Conservation (phyloP, 2,329 filamentous ascomycete species). For the Calonectria montana region DNA sequence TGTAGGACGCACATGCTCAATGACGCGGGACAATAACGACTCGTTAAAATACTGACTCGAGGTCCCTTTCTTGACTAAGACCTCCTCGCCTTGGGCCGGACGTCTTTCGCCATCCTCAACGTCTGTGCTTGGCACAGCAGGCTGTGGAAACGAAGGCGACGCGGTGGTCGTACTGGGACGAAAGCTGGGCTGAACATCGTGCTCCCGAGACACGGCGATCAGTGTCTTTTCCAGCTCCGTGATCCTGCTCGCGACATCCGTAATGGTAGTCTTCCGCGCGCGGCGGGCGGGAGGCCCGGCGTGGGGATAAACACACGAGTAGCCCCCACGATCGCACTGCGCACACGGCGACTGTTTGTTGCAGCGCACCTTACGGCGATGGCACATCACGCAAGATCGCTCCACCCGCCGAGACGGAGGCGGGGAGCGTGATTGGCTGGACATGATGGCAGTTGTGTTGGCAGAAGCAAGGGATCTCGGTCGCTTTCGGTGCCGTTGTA, state of each 20-base stretch:
- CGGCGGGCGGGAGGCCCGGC: conserved; percentile 39
- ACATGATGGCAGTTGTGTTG: not conserved
- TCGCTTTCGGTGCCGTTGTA: conserved; percentile 14
- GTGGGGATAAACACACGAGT: conserved; percentile 46
- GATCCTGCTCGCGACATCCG: conserved; percentile 50
- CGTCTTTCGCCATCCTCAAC: not conserved
- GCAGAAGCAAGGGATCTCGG: conserved; percentile 6
- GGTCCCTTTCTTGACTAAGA: conserved; percentile 47
- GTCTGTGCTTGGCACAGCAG: not conserved
- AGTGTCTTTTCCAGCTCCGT: conserved; percentile 48
- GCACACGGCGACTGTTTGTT: conserved; percentile 78
- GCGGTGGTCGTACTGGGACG: not conserved
- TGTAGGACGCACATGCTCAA: conserved; percentile 45
- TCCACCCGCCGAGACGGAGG: conserved; percentile 25
- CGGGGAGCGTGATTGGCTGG: conserved; percentile 18
- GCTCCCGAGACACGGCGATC: conserved; percentile 25
- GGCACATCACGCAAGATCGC: conserved; percentile 54
- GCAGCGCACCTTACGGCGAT: conserved; percentile 74
- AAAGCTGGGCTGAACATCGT: not conserved
- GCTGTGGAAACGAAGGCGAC: not conserved
- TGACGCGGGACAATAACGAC: conserved; percentile 48
- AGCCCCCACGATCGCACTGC: conserved; percentile 68
- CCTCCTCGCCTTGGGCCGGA: conserved; percentile 30
- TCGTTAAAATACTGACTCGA: conserved; percentile 53
- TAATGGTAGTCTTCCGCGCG: conserved; percentile 44